Evolutionary conservation across 2,329 filamentous ascomycete species (phyloP).

Genomic region (Aspergillus sp.): DNA sequence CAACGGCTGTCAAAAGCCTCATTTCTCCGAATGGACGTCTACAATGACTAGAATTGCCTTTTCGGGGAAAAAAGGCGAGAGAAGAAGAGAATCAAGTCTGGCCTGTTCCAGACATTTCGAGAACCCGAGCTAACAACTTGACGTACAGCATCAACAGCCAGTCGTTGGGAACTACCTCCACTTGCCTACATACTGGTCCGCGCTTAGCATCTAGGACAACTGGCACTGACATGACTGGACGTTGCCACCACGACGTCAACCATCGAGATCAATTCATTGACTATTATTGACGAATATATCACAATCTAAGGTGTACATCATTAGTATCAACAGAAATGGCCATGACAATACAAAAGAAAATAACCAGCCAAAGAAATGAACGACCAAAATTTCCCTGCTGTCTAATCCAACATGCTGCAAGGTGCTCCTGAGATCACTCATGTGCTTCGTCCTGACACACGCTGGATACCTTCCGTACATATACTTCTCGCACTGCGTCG

Average conservation of each 20-base stretch:
- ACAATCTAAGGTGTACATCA: too few species aligned
- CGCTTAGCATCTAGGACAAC: too few species aligned
- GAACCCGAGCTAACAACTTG: not conserved
- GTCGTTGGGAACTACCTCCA: not conserved
- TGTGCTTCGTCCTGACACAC: slow-evolving; percentile 27
- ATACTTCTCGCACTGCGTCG: slow-evolving; percentile 67
- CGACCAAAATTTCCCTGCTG: not conserved
- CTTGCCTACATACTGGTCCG: not conserved
- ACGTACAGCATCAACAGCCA: not conserved
- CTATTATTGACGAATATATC: too few species aligned
- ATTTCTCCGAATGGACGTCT: too few species aligned
- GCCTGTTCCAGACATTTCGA: slow-evolving; percentile 6
- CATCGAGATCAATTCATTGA: not conserved
- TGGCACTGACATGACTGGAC: too few species aligned
- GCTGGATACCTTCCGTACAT: slow-evolving; percentile 45
- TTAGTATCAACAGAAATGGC: not conserved
- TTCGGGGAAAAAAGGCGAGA: too few species aligned
- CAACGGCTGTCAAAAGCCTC: too few species aligned
- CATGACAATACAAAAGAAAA: not conserved
- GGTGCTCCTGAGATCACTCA: slow-evolving; percentile 1
- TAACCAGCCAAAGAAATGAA: not conserved
- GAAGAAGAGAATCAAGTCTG: not conserved
- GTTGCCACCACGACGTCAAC: too few species aligned
- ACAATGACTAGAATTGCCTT: too few species aligned
- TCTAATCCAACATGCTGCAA: not conserved